phyloP scores from a whole-genome alignment of 1,139 yeast genomes.

The Magnusiomyces tetraspermus region DNA sequence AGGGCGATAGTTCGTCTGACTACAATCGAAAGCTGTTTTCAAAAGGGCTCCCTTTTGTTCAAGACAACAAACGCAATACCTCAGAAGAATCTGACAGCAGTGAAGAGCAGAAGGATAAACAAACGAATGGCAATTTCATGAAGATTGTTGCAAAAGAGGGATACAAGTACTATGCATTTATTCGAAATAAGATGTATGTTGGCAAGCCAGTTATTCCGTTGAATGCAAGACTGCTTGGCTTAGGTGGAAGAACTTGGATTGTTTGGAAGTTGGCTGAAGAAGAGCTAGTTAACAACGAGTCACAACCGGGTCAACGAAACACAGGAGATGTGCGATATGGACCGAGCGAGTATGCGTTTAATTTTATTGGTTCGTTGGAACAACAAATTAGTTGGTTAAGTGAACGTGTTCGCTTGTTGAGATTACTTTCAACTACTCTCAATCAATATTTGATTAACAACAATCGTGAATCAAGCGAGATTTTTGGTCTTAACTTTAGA shows the following conservation, averaged over 20 bases:
- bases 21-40: too few relatives aligned
- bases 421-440: not conserved
- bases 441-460: not conserved
- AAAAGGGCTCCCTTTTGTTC: too few relatives aligned
- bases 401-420: not conserved
- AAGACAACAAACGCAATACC: too few relatives aligned
- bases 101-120: too few relatives aligned
- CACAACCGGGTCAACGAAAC: too few relatives aligned
- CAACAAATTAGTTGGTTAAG: not conserved
- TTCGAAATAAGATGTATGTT: not conserved
- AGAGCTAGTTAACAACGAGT: too few relatives aligned
- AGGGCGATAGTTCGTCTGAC: too few relatives aligned
- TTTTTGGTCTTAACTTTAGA: too few relatives aligned
- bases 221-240: not conserved
- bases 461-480: not conserved
- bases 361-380: not conserved
- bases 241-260: constrained; percentile 2
- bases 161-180: not conserved
- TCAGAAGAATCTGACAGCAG: too few relatives aligned
- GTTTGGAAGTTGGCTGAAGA: not conserved
- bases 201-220: not conserved
- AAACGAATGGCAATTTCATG: too few relatives aligned
- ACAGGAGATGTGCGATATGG: too few relatives aligned
- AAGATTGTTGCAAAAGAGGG: not conserved
- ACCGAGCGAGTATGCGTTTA: not conserved